Conservation (phyloP, 148 eudicot genomes). For the Fallopia convolvulus region DNA sequence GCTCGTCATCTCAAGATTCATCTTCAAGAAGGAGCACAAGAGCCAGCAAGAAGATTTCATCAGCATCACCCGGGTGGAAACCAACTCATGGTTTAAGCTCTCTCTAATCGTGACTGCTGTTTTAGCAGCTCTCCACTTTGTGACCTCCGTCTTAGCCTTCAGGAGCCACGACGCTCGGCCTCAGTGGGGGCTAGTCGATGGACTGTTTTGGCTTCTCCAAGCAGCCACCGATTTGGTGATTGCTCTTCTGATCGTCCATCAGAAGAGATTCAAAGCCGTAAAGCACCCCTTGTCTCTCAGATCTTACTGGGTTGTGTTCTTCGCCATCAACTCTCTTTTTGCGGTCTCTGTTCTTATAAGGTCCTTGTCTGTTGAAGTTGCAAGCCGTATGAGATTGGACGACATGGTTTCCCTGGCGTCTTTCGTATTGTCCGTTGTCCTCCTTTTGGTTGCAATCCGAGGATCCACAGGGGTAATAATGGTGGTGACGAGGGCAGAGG, state of each 20-base stretch:
- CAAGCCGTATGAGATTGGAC: constrained; percentile 27
- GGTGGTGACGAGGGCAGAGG: constrained; percentile 16
- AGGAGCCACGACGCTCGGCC: constrained; percentile 16
- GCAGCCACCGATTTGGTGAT: constrained; percentile 46
- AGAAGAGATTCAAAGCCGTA: constrained; percentile 45
- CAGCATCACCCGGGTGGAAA: constrained; percentile 14
- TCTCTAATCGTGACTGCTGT: constrained; percentile 29
- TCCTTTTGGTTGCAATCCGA: constrained; percentile 35
- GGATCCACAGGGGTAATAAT: constrained; percentile 52
- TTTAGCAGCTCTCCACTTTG: constrained; percentile 28
- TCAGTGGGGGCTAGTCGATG: constrained; percentile 51
- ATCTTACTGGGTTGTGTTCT: constrained; percentile 48
- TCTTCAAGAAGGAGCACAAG: constrained; percentile 18
- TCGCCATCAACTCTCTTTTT: constrained; percentile 37
- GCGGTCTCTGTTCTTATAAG: constrained; percentile 41
- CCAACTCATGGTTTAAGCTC: constrained; percentile 48
- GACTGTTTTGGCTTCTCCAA: constrained; percentile 54
- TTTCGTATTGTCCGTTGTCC: constrained; percentile 39
- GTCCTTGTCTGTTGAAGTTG: constrained; percentile 19
- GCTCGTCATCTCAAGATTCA: constrained; percentile 31
- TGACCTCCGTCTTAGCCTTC: constrained; percentile 38
- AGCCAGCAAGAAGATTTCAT: constrained; percentile 12
- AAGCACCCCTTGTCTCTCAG: constrained; percentile 54
- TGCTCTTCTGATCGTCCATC: constrained; percentile 45
- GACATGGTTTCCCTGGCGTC: constrained; percentile 38